phyloP scores from a whole-genome alignment of 352 stramenopile species.

The Phytophthora pistaciae region DNA sequence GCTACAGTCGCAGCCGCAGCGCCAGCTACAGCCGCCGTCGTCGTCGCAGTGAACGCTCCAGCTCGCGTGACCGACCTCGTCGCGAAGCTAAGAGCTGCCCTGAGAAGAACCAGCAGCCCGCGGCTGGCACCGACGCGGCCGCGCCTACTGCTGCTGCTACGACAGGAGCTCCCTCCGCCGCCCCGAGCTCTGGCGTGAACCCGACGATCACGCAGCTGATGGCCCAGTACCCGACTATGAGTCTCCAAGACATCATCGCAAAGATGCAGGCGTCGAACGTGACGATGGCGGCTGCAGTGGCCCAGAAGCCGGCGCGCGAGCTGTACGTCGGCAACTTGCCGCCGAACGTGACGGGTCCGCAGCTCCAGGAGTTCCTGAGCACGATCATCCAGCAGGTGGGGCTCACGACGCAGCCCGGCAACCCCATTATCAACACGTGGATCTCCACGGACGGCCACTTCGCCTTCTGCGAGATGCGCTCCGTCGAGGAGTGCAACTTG shows the following conservation, averaged over 20 bases:
- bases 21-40: constrained; percentile 61
- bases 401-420: constrained; percentile 76
- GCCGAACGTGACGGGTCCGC: constrained; percentile 80
- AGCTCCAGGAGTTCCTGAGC: constrained; percentile 88
- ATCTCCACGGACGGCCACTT: constrained; percentile 89
- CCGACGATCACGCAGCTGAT: constrained; percentile 91
- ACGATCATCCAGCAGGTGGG: constrained; percentile 91
- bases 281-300: constrained; percentile 74
- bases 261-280: constrained; percentile 90
- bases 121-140: constrained; percentile 21
- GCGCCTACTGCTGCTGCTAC: constrained; percentile 8
- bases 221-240: constrained; percentile 90
- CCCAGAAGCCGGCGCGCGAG: constrained; percentile 84
- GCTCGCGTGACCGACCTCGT: constrained; percentile 56
- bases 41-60: constrained; percentile 57
- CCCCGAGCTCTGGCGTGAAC: constrained; percentile 50
- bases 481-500: constrained; percentile 88
- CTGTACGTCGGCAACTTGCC: constrained; percentile 90
- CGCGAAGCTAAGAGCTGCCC: constrained; percentile 67
- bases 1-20: constrained; percentile 54
- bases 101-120: constrained; percentile 49
- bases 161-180: constrained; percentile 19
- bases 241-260: constrained; percentile 89
- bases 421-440: constrained; percentile 89
- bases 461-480: constrained; percentile 90